Evolutionary conservation across 192 early-diverging fungal species (phyloP), one percentile per base, ranked within the genome.

Genomic region (Coemansia aciculifera): DNA sequence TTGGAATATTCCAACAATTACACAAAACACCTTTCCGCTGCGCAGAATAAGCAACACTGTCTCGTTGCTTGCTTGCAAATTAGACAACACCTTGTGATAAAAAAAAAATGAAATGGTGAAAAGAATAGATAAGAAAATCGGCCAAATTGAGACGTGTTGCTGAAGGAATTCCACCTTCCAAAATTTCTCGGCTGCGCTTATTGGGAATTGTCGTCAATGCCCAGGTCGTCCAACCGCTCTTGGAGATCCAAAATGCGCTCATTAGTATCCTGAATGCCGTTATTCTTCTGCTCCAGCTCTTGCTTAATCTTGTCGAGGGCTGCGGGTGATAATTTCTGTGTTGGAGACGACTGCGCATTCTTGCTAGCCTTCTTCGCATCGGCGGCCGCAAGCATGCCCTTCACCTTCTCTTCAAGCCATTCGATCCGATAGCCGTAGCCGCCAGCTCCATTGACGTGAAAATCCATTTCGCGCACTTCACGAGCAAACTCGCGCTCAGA

Each of bases 401-500:
- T 63, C 54, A 74, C 68, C 36, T 67, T 66, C 32, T 71, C 75
- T 40, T 72, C 72, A 63, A 79, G 71, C 23, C 48, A 36, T 11
- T 79, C 64, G 10, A 76, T 59, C 1, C 36, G 63, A 42, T 68
- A 62, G 49, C 27, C 9, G 24, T 60, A 73, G 10, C 81, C 81
- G 2, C 67, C 69, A 38, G 63, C 23, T 21, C 81, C 77, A 56
- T 67, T 72, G 19, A 84, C 49, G 10, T 27, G 48, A n/a, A 15
- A 31, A 10, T 66, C 64, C 61, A 79, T 70, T n/a, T 39, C 69
- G 11, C 77, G 64, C 48, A 84, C 67, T 23, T 75, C 73, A 3
- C 62, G 60, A 17, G 64, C 61, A 68, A 79, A 73, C 24, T 37
- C 68, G 8, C 59, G 70, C 72, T 93, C 91, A 24, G 84, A 77